phyloP scores from a whole-genome alignment of 140 eudicot species.

The Bidens hawaiensis region DNA sequence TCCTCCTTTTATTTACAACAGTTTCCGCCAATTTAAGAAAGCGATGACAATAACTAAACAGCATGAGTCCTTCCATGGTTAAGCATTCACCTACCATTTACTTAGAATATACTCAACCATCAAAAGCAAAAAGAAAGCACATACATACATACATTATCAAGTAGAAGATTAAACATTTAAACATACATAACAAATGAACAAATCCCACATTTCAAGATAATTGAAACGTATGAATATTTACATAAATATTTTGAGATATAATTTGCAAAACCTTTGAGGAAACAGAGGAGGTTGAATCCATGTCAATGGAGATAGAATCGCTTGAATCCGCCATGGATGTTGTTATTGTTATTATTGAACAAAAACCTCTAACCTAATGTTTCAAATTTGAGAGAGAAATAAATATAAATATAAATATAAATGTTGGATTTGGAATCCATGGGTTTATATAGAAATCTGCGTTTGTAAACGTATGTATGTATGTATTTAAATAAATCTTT shows the following conservation, averaged over 20 bases:
- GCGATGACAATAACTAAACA: not conserved
- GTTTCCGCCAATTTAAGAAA: not conserved
- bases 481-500: conserved; percentile 16
- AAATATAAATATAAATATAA: no score
- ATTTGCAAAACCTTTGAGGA: conserved; percentile 49
- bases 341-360: conserved; percentile 27
- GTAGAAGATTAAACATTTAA: no score
- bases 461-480: conserved; percentile 9
- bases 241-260: not conserved
- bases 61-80: conserved; percentile 6
- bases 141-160: not conserved
- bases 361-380: conserved; percentile 30
- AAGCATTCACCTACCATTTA: conserved; percentile 25
- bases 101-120: conserved; percentile 33
- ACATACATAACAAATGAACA: conserved; percentile 1
- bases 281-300: conserved; percentile 59
- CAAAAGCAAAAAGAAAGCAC: conserved; percentile 23
- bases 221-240: not conserved
- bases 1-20: not conserved
- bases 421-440: conserved; percentile 43
- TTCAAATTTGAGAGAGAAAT: conserved; percentile 35
- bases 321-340: conserved; percentile 57
- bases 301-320: conserved; percentile 40
- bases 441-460: conserved; percentile 40
- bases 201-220: conserved; percentile 14